Evolutionary conservation across 371 early-diverging fungal species (phyloP).

Genomic region (Polyrhizophydium stewartii): DNA sequence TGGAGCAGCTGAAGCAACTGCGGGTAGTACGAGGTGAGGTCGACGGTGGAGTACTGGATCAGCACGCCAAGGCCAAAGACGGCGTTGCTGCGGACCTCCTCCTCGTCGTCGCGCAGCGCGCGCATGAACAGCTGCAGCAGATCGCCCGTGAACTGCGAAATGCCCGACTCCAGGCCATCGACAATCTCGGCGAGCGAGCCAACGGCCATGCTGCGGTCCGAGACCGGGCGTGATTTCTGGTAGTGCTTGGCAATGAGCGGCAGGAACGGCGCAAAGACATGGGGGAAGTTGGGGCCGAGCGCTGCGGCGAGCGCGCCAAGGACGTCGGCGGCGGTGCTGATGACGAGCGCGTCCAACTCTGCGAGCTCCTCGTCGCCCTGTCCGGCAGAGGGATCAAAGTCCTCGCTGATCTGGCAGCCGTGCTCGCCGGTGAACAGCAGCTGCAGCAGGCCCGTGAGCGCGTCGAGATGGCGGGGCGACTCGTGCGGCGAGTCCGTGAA

Average conservation of each 20-base stretch:
- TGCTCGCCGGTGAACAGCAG: constrained; percentile 76
- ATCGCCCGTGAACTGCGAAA: constrained; percentile 67
- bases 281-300: constrained; percentile 68
- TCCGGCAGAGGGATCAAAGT: constrained; percentile 63
- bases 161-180: constrained; percentile 64
- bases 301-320: constrained; percentile 71
- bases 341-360: constrained; percentile 77
- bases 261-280: constrained; percentile 68
- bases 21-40: constrained; percentile 56
- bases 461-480: constrained; percentile 52
- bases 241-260: constrained; percentile 80
- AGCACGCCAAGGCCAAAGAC: constrained; percentile 80
- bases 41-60: constrained; percentile 60
- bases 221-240: constrained; percentile 62
- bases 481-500: not conserved
- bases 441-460: constrained; percentile 55
- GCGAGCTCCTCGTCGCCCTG: constrained; percentile 74
- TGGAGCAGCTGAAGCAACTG: constrained; percentile 65
- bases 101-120: constrained; percentile 70
- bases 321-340: constrained; percentile 77
- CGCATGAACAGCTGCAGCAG: constrained; percentile 56
- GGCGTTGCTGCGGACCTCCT: constrained; percentile 81
- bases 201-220: constrained; percentile 86
- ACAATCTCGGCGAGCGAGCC: constrained; percentile 83
- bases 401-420: constrained; percentile 62